These are phyloP conservation scores for Thelonectria discophora DNA, from an alignment of 2,329 filamentous ascomycete species.

Conservation along the genomic window DNA sequence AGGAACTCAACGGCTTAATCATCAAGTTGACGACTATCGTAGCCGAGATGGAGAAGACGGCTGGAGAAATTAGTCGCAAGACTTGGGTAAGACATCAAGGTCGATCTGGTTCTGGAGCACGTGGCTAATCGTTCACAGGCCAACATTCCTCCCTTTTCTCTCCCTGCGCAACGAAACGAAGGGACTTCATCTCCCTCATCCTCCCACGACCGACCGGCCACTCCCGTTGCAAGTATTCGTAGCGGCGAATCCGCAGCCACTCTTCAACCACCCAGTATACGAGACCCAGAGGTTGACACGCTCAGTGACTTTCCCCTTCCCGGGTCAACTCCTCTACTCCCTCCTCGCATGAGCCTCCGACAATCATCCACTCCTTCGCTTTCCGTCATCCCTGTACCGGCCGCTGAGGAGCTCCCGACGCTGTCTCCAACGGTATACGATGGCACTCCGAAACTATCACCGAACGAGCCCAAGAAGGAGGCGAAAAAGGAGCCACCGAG, in stretches of 20 bases:
- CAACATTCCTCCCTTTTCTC: constrained; percentile 39
- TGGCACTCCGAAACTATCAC: constrained; percentile 13
- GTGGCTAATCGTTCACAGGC: constrained; percentile 34
- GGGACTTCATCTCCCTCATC: constrained; percentile 21
- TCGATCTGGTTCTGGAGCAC: background rate
- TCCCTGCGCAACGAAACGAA: constrained; percentile 16
- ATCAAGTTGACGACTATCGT: constrained; percentile 79
- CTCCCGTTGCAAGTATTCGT: constrained; percentile 33
- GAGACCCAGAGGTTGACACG: constrained; percentile 33
- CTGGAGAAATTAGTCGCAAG: constrained; percentile 82
- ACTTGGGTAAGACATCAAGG: constrained; percentile 67
- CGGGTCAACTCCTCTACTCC: constrained; percentile 38
- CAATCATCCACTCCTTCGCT: background rate
- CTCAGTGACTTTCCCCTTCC: constrained; percentile 42
- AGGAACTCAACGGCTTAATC: constrained; percentile 74
- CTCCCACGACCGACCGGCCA: constrained; percentile 23
- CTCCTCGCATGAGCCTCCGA: constrained; percentile 27
- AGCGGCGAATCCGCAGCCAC: constrained; percentile 30
- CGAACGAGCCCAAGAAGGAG: constrained; percentile 12
- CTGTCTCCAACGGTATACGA: constrained; percentile 17
- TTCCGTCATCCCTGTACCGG: background rate
- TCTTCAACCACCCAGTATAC: constrained; percentile 17
- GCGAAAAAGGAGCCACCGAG: background rate
- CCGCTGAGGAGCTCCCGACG: constrained; percentile 9
- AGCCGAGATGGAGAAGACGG: constrained; percentile 85